phyloP scores from a whole-genome alignment of 1,284 basidiomycete species.

The Hemileia vastatrix region DNA sequence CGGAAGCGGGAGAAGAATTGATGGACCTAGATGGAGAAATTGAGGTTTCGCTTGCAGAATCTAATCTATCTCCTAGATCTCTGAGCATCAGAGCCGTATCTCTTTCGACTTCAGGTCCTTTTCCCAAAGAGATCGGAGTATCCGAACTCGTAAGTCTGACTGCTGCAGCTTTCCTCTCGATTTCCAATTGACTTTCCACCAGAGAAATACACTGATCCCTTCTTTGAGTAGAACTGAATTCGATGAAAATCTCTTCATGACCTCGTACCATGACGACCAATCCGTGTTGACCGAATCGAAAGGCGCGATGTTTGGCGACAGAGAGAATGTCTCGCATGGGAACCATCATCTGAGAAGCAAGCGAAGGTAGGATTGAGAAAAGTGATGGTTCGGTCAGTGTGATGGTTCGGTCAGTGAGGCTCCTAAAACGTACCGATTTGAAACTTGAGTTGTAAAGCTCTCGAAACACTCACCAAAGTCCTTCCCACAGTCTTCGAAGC shows the following conservation, averaged over 20 bases:
- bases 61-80: slow-evolving; percentile 33
- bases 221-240: slow-evolving; percentile 69
- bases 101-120: slow-evolving; percentile 3
- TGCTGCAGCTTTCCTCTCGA: not conserved
- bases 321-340: slow-evolving; percentile 79
- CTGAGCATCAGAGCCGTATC: slow-evolving; percentile 31
- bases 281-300: slow-evolving; percentile 77
- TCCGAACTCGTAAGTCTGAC: not conserved
- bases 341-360: slow-evolving; percentile 72
- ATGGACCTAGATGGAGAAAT: not conserved
- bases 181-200: slow-evolving; percentile 71
- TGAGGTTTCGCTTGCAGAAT: slow-evolving; percentile 1
- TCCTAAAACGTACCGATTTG: no score
- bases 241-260: slow-evolving; percentile 92
- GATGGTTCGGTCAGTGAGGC: not conserved
- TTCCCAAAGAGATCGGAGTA: not conserved
- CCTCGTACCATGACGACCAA: slow-evolving; percentile 83
- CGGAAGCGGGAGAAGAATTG: not conserved
- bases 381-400: not conserved
- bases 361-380: not conserved
- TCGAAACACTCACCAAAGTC: not conserved
- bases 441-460: slow-evolving; percentile 42
- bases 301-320: slow-evolving; percentile 71
- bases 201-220: slow-evolving; percentile 64
- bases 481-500: slow-evolving; percentile 63